Base-by-base conservation (phyloP, 2,329 filamentous ascomycete species). In the Curvularia eragrostidis region DNA sequence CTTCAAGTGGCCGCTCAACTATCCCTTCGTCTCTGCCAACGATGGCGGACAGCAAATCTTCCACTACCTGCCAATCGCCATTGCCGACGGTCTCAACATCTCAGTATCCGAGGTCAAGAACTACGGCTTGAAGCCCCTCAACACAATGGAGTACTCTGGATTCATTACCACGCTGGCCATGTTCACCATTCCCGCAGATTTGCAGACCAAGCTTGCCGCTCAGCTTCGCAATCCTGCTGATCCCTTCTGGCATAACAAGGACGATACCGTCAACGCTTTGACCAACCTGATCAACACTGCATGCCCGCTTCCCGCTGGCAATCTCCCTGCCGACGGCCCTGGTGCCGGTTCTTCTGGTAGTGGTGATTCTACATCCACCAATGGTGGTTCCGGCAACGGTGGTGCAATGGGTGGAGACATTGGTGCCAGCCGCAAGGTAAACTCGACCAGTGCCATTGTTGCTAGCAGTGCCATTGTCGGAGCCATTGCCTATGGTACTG, bases 41-140 rank as follows among this genome's bases (percentile, higher is more conserved):
- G 83, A 89, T 63, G 90, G 93, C 18, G 90, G 91, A 5, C 87
- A 87, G 38, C 94, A 98, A 77, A 91, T 99, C 70, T 96, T 97
- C 80, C 79, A 85, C 52, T 90, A 86, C 64, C 81, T 97, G 3
- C 93, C 93, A 0, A 68, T 82, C 51, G 91, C 91, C 63, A 82
- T 97, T 48, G 80, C 85, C 2, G 85, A 89, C 63, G 89, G 86
- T 42, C 80, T 96, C 9, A 75, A 75, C 51, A 75, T 82, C 51
- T 68, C 66, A 3, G 39, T 59, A 6, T 67, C 82, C 18, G 80
- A 89, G 53, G 81, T 93, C 48, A 77, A 82, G 42, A 89, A 96
- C 80, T 83, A 86, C 61, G 87, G 86, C 62, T 85, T 98, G 49
- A 83, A 89, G 67, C 92, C 93, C 1, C 88, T 90, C 66, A 89